Evolutionary conservation across 257 asterid genomes (phyloP).

Genomic region (Nicotiana sylvestris): DNA sequence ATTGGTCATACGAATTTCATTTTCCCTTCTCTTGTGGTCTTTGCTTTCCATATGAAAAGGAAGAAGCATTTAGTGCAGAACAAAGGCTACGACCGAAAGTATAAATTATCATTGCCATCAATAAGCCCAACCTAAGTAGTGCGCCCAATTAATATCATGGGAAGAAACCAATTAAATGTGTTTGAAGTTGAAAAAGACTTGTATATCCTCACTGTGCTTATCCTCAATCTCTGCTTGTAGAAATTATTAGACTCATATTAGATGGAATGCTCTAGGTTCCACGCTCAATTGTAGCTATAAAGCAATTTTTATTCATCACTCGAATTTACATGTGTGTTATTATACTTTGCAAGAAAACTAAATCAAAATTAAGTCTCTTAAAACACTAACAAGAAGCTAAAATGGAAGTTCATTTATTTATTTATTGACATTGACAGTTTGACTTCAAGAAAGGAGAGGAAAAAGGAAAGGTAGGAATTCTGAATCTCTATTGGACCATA

Average conservation of each 20-base stretch:
- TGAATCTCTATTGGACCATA: background rate
- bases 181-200: background rate
- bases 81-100: background rate
- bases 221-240: background rate
- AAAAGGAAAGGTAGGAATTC: background rate
- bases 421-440: background rate
- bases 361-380: background rate
- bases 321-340: background rate
- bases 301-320: background rate
- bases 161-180: background rate
- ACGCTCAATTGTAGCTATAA: background rate
- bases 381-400: background rate
- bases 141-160: slow-evolving; percentile 1
- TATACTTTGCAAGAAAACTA: background rate
- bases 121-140: slow-evolving; percentile 3
- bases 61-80: slow-evolving; percentile 4
- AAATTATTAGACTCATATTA: background rate
- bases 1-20: background rate
- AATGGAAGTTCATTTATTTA: background rate
- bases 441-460: background rate
- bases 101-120: background rate
- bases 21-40: background rate
- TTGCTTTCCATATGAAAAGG: background rate
- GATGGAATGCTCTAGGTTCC: background rate
- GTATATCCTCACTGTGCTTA: background rate